A percentile compares a stretch with the other conserved stretches of the same genome.
phyloP scores from a whole-genome alignment of 768 basidiomycete species.

The Lyophyllum decastes region DNA sequence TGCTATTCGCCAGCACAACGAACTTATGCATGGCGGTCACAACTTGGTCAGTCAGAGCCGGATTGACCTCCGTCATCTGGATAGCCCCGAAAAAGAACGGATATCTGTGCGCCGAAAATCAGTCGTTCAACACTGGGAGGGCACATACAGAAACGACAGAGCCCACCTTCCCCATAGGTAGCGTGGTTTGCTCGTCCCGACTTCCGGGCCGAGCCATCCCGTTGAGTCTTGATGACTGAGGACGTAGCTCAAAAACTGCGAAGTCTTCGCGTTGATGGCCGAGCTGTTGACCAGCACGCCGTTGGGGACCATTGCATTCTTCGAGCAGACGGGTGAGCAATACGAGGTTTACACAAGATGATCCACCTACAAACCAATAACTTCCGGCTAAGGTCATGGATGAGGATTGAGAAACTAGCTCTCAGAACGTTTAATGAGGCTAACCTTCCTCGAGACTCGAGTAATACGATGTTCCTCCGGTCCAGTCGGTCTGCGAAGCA shows the following conservation, averaged over 20 bases:
- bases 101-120: slow-evolving; percentile 33
- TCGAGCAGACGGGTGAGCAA: background rate
- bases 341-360: background rate
- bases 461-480: slow-evolving; percentile 39
- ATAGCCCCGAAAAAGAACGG: slow-evolving; percentile 62
- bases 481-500: slow-evolving; percentile 43
- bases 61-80: slow-evolving; percentile 52
- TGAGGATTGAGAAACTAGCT: background rate
- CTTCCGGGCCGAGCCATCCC: slow-evolving; percentile 60
- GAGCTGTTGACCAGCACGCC: slow-evolving; percentile 47
- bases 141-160: background rate
- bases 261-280: slow-evolving; percentile 47
- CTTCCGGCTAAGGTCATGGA: slow-evolving; percentile 44
- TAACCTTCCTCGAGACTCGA: slow-evolving; percentile 45
- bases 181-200: slow-evolving; percentile 51
- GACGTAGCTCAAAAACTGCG: slow-evolving; percentile 51
- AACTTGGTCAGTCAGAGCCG: slow-evolving; percentile 43
- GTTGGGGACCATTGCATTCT: slow-evolving; percentile 59
- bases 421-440: background rate
- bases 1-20: slow-evolving; percentile 50
- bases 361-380: slow-evolving; percentile 54
- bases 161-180: slow-evolving; percentile 54
- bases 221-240: slow-evolving; percentile 51
- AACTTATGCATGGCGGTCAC: slow-evolving; percentile 55
- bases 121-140: background rate